Base-by-base conservation (phyloP, 2,329 filamentous ascomycete species). In the Didymellaceae sp. region DNA sequence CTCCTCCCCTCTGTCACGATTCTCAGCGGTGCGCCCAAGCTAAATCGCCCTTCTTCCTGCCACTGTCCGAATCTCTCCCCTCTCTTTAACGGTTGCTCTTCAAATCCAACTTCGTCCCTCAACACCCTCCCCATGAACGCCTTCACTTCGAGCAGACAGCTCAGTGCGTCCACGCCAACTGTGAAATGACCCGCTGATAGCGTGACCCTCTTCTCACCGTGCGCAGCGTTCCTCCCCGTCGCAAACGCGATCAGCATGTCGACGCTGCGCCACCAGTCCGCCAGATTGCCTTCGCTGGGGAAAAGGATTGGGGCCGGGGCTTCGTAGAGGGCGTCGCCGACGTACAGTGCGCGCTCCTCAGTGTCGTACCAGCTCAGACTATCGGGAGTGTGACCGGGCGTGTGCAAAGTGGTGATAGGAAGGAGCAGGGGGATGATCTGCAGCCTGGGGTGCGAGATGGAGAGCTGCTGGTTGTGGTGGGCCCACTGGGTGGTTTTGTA, bases 331-430 rank as follows among this genome's bases (percentile, higher is more conserved):
- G 46, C 40, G 16, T 54, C 52, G 10, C 52, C 55, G 18, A 54
- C 47, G 17, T 55, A 55, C 6, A 58, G 35, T 14, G 34, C 50
- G 14, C 52, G 44, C 35, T 54, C 54, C 4, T 44, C 43, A 1
- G 14, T 11, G 16, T 55, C 52, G 24, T 35, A 52, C 51, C 51
- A 55, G 25, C 34, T 41, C 9, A 57, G 55, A 10, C 52, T 52
- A 10, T 57, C 55, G 1, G 55, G 52, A 11, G 55, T 57, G 32
- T 57, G 55, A 13, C 55, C 55, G 1, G 55, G 55, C 2, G 52
- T 57, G 8, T 52, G 48, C 31, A 57, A 21, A 2, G 52, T 55
- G 3, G 35, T 28, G 17, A 52, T 26, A 4, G 52, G 52, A 4
- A 57, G 21, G 1, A n/a, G 14, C 34, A 52, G 38, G 2, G 26